Base-by-base conservation (phyloP, 2,329 filamentous ascomycete genomes). In the Thyridium curvatum region DNA sequence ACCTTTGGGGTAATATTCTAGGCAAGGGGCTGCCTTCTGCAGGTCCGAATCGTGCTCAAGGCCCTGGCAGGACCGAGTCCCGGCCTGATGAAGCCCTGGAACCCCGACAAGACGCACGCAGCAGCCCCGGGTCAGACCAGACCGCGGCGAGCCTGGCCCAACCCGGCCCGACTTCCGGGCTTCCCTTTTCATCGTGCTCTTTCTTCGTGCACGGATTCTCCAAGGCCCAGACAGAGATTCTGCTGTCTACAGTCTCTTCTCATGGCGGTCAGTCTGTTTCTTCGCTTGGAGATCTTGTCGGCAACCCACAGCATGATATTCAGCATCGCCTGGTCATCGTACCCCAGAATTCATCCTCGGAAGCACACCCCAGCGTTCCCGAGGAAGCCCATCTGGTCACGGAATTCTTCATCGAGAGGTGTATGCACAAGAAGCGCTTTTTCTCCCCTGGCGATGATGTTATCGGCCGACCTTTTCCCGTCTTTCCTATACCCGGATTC, bases 401-500 rank as follows among this genome's bases (percentile, higher is more conserved):
- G 10, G 89, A 95, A 55, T 94, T 93, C 72, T 98, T 91, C 75
- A 72, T 98, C 38, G 93, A 98, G 62, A 79, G 80, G 35, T 97
- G 91, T 56, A 67, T 98, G 30, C 81, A 90, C 55, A 77, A 78
- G 46, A 93, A 86, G 59, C 66, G 64, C 18, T 76, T 91, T 49
- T 70, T 87, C 34, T 68, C 84, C 21, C 87, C 89, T 5, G 65
- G 70, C 37, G 69, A 77, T 4, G 80, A 93, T 55, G 72, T 86
- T 31, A 73, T 94, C 17, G 89, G 87, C 42, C 79, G 78, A 7
- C 89, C 93, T 3, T 86, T 96, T 45, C 71, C 79, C 6, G 64
- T 66, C 21, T 84, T 87, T 47, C 84, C 80, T 30, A 77, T 94
- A 26, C 51, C 65, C 55, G 85, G 76, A 1, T 91, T 95, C 51